Evolutionary conservation across 1,284 basidiomycete species (phyloP), one percentile per base, ranked within the genome.

Genomic region (Porodaedalea pini): DNA sequence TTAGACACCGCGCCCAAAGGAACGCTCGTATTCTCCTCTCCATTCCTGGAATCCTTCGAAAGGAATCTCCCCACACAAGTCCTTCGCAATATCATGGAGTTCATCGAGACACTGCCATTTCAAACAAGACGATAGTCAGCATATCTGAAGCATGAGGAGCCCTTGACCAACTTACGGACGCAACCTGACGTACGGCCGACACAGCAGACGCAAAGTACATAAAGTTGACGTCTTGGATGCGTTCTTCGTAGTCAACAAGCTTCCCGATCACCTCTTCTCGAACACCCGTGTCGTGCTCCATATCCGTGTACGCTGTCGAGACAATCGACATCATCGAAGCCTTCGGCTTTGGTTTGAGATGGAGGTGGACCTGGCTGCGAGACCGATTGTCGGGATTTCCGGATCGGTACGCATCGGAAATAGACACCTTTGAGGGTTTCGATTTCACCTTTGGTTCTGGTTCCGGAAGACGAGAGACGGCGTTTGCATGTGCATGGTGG

Each of bases 141-240:
- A 19, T 54, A 8, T 8, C 29, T 25, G 15, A 1, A 41, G 43
- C 5, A 10, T 27, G 23, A 15, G 32, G 44, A 29, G 17, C 13
- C n/a, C 27, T 31, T 40, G 40, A 15, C 13, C 7, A 13, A 68
- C 75, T 62, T 56, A 78, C 78, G 54, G 68, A 61, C 1, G 77
- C 62, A 41, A 78, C 61, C 59, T 78, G 75, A 58, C 75, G 73
- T 4, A 79, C 73, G 0, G 75, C 73, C 21, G 77, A 68, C 29
- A 79, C 67, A 0, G 72, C 75, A 2, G 74, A 69, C 2, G 78
- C 74, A 61, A 78, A 78, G 62, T 73, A 73, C 70, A 79, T 75
- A 57, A 74, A 78, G 31, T 77, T 36, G 3, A 34, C n/a, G n/a
- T 32, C 27, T 34, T 32, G 29, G 32, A 50, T 50, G 1, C 48